Conservation (phyloP, 2,329 filamentous ascomycete genomes). For the Sclerotiophoma versabilis region DNA sequence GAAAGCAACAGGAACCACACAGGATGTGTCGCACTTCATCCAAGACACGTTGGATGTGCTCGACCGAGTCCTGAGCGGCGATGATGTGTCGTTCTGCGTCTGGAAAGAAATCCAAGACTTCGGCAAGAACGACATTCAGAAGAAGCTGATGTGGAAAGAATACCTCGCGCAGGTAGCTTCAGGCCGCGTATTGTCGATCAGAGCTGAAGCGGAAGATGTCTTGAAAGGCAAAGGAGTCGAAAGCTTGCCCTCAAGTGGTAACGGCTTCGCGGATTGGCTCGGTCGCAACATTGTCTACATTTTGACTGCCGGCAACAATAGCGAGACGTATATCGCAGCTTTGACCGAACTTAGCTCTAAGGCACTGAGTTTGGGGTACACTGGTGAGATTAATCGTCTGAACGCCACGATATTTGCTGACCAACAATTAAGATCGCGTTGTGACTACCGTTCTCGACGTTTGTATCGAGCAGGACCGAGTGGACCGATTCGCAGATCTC, state of each 20-base stretch:
- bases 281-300: constrained; percentile 65
- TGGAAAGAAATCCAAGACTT: constrained; percentile 54
- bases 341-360: constrained; percentile 60
- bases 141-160: constrained; percentile 68
- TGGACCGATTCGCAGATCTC: constrained; percentile 42
- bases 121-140: constrained; percentile 53
- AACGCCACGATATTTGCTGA: not conserved
- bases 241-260: constrained; percentile 71
- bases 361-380: constrained; percentile 74
- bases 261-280: constrained; percentile 74
- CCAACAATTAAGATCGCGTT: constrained; percentile 31
- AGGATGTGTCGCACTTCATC: constrained; percentile 43
- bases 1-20: constrained; percentile 41
- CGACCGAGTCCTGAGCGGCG: constrained; percentile 52
- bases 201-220: constrained; percentile 65
- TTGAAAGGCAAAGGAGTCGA: constrained; percentile 46
- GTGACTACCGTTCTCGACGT: constrained; percentile 24
- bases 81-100: constrained; percentile 52
- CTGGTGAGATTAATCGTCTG: constrained; percentile 52
- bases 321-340: constrained; percentile 43
- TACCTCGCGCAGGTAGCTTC: constrained; percentile 65
- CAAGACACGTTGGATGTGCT: constrained; percentile 55
- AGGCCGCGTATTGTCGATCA: constrained; percentile 64
- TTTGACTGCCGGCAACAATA: constrained; percentile 50
- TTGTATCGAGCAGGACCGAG: constrained; percentile 22